A percentile compares a stretch with the other conserved stretches of the same genome.
These are phyloP conservation scores for Coemansia biformis DNA, from an alignment of 192 early-diverging fungal species.

Conservation along the genomic window DNA sequence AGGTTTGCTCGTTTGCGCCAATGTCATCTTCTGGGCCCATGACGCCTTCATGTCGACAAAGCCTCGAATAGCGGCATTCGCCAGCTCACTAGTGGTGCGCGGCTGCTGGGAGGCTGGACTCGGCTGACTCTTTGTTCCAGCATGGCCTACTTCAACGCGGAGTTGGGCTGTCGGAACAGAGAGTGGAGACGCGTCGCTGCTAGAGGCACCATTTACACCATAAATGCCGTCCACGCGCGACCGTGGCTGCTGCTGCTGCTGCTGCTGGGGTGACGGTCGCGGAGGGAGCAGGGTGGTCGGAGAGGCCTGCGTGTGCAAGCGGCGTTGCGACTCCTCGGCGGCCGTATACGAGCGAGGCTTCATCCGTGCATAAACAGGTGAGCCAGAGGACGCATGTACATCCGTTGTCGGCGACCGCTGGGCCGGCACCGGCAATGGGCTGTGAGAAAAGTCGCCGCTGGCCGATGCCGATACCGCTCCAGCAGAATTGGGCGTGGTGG, in stretches of 20 bases:
- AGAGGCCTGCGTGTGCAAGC: not conserved
- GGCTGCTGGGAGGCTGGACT: conserved; percentile 3
- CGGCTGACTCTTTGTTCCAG: not conserved
- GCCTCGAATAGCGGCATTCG: conserved; percentile 23
- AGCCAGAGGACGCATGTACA: too few relatives aligned
- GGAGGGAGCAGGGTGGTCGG: not conserved
- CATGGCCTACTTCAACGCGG: conserved; percentile 2
- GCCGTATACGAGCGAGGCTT: conserved; percentile 35
- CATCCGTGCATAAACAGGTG: not conserved
- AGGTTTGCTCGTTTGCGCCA: not conserved
- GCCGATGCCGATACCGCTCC: not conserved
- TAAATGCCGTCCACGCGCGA: conserved; percentile 41
- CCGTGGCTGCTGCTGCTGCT: not conserved
- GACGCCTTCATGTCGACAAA: conserved; percentile 20
- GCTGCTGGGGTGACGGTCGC: not conserved
- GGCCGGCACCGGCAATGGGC: not conserved
- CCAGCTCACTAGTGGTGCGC: conserved; percentile 16
- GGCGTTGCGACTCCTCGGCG: conserved; percentile 4
- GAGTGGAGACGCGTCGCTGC: not conserved
- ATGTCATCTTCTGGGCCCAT: not conserved
- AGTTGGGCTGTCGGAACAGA: not conserved
- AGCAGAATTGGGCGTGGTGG: conserved; percentile 23
- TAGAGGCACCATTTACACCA: too few relatives aligned
- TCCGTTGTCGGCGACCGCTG: conserved; percentile 3
- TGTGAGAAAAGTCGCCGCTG: conserved; percentile 4